Conservation (phyloP, 176 grass and related monocot species). For the Eleusine indica region DNA sequence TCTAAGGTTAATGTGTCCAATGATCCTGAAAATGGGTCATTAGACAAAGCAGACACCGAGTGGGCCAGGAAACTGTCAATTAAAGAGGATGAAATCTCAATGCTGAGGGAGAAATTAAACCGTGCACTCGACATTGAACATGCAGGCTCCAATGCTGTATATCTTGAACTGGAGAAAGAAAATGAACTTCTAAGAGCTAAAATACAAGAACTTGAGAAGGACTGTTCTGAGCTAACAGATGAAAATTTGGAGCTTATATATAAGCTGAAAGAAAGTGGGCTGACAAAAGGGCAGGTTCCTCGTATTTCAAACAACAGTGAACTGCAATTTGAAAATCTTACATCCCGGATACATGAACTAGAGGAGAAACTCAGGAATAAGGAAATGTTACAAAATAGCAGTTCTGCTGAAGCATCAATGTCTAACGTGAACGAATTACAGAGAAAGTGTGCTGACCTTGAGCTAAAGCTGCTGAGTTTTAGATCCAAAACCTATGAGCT, state of each 20-base stretch:
- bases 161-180: conserved; percentile 70
- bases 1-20: conserved; percentile 39
- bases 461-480: conserved; percentile 75
- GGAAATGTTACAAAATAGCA: conserved; percentile 33
- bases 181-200: conserved; percentile 75
- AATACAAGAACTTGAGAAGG: conserved; percentile 86
- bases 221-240: conserved; percentile 87
- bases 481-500: conserved; percentile 62
- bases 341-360: conserved; percentile 52
- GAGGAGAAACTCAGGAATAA: conserved; percentile 57
- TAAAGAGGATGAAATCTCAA: conserved; percentile 80
- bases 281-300: conserved; percentile 43
- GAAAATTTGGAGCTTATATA: conserved; percentile 93
- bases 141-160: conserved; percentile 35
- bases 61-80: conserved; percentile 50
- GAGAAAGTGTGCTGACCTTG: conserved; percentile 78
- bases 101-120: conserved; percentile 67
- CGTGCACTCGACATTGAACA: conserved; percentile 47
- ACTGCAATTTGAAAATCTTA: conserved; percentile 49
- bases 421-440: conserved; percentile 59
- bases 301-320: conserved; percentile 38
- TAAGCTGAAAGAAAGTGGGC: conserved; percentile 61
- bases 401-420: conserved; percentile 39
- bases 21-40: conserved; percentile 32
- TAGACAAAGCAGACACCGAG: conserved; percentile 46